Conservation (phyloP, 2,329 filamentous ascomycete species). For the Aspergillus udagawae region DNA sequence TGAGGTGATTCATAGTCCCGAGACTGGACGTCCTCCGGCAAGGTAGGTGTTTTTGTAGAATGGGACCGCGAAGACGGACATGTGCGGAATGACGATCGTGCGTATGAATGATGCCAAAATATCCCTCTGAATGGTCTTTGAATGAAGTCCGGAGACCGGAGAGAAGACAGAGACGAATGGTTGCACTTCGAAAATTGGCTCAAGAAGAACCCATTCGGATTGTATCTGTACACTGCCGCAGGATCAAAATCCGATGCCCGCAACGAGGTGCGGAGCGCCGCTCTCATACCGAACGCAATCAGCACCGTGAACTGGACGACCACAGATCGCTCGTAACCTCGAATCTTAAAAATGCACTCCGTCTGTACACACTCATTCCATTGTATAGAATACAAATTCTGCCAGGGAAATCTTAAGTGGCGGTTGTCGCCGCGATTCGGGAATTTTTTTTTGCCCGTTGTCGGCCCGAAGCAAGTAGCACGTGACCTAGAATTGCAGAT, state of each 20-base stretch:
- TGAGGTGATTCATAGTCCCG: constrained; percentile 7
- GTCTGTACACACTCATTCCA: neutral
- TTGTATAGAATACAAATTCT: constrained; percentile 8
- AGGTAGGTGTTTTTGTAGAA: constrained; percentile 15
- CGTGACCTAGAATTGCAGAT: neutral
- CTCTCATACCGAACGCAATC: constrained; percentile 28
- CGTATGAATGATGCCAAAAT: neutral
- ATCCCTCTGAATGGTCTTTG: neutral
- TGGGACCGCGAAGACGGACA: constrained; percentile 10
- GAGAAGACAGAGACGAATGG: neutral
- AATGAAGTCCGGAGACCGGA: neutral
- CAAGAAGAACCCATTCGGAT: constrained; percentile 14
- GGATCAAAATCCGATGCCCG: constrained; percentile 28
- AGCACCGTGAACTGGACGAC: neutral
- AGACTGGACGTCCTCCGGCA: constrained; percentile 9
- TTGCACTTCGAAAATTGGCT: constrained; percentile 4
- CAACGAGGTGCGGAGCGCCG: constrained; percentile 29
- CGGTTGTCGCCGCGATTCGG: constrained; percentile 25
- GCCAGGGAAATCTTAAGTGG: constrained; percentile 16
- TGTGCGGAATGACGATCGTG: neutral
- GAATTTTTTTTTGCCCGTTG: constrained; percentile 7
- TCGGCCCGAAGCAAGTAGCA: neutral
- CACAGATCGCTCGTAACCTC: neutral
- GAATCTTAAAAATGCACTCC: neutral
- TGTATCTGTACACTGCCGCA: constrained; percentile 24